These are phyloP conservation scores for Teratosphaeriaceae sp. DNA, from an alignment of 2,329 filamentous ascomycete species.

Conservation along the genomic window DNA sequence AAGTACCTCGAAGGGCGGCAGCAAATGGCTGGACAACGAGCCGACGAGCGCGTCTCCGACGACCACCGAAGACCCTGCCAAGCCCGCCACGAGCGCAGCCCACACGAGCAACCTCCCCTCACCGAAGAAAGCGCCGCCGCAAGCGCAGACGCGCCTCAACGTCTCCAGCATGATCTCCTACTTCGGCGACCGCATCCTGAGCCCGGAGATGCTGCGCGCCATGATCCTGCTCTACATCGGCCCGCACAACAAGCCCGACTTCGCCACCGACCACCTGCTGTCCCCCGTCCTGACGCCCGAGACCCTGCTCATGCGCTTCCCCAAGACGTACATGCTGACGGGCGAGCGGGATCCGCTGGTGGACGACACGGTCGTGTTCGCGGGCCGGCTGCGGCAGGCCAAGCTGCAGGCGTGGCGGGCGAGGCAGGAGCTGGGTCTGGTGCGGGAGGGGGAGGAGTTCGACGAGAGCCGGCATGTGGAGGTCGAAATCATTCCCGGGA, in stretches of 20 bases:
- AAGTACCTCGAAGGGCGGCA: neutral
- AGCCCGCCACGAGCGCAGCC: slow-evolving; percentile 8
- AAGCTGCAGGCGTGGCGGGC: slow-evolving; percentile 54
- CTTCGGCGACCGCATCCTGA: slow-evolving; percentile 90
- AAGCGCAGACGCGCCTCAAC: slow-evolving; percentile 82
- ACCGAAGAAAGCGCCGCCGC: no score
- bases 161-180: slow-evolving; percentile 98
- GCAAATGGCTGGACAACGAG: slow-evolving; percentile 2
- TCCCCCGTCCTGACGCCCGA: slow-evolving; percentile 88
- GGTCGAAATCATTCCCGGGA: slow-evolving; percentile 77
- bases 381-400: slow-evolving; percentile 76
- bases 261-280: slow-evolving; percentile 82
- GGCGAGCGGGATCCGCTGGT: slow-evolving; percentile 93
- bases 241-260: slow-evolving; percentile 86
- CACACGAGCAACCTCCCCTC: no score
- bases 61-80: neutral
- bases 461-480: slow-evolving; percentile 62
- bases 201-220: slow-evolving; percentile 96
- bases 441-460: slow-evolving; percentile 46
- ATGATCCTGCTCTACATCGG: slow-evolving; percentile 99
- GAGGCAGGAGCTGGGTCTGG: slow-evolving; percentile 49
- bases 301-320: slow-evolving; percentile 73
- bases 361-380: slow-evolving; percentile 95
- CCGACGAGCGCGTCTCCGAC: slow-evolving; percentile 2
- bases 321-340: slow-evolving; percentile 89